phyloP scores from a whole-genome alignment of 345 rosid species.

The Pseudoturritis turrita region DNA sequence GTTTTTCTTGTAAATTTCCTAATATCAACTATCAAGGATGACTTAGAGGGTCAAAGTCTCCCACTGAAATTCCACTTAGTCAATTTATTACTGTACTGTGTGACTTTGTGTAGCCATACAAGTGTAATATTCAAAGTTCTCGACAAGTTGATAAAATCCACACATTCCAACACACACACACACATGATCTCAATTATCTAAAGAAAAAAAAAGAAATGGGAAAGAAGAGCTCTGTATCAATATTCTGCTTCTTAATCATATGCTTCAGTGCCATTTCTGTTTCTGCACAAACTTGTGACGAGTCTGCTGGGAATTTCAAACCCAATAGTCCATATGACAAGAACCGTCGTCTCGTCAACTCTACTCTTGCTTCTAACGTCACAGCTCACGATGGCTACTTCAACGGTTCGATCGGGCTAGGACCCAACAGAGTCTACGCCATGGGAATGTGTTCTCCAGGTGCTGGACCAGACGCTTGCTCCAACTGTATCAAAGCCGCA shows the following conservation, averaged over 20 bases:
- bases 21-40: too few relatives aligned
- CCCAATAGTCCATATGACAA: too few relatives aligned
- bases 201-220: background rate
- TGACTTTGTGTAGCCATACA: background rate
- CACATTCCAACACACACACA: background rate
- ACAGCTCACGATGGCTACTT: background rate
- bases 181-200: background rate
- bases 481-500: constrained; percentile 13
- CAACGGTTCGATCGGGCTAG: background rate
- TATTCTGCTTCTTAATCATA: background rate
- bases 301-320: too few relatives aligned
- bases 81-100: background rate
- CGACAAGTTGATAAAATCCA: background rate
- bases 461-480: constrained; percentile 7
- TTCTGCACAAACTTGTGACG: too few relatives aligned
- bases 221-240: background rate
- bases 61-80: background rate
- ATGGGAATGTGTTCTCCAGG: constrained; percentile 15
- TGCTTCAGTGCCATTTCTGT: background rate
- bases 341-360: too few relatives aligned
- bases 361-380: too few relatives aligned
- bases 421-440: background rate
- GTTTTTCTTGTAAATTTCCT: too few relatives aligned
- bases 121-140: background rate
- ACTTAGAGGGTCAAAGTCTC: background rate